Percentiles rank a stretch among this genome's conserved stretches.
Evolutionary conservation across 441 rosid species (phyloP).

Genomic region (Biscutella auriculata): DNA sequence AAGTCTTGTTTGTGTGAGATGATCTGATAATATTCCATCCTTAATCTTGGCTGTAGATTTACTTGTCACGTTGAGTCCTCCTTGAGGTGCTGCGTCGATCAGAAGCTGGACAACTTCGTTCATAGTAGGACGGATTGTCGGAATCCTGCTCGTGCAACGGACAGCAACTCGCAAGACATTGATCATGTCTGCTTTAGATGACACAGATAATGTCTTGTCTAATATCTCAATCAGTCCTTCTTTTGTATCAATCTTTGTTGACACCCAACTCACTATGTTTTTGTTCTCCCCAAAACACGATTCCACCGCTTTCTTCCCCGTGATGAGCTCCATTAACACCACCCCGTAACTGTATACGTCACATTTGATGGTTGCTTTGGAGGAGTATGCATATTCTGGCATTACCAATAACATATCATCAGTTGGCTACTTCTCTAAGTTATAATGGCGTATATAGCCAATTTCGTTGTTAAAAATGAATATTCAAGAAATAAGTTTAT

Average conservation of each 20-base stretch:
- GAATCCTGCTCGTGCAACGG: conserved; percentile 52
- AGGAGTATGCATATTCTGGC: conserved; percentile 80
- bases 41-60: conserved; percentile 42
- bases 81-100: conserved; percentile 55
- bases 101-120: conserved; percentile 76
- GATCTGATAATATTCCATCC: conserved; percentile 26
- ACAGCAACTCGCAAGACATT: conserved; percentile 65
- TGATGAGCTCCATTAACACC: conserved; percentile 77
- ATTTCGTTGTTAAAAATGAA: background rate
- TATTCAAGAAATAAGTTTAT: background rate
- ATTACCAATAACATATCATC: background rate
- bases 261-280: conserved; percentile 71
- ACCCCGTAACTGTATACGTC: conserved; percentile 94
- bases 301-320: conserved; percentile 76
- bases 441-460: background rate
- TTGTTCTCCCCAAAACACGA: conserved; percentile 71
- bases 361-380: conserved; percentile 79
- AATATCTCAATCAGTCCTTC: conserved; percentile 67
- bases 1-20: conserved; percentile 26
- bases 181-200: conserved; percentile 61
- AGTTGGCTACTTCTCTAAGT: background rate
- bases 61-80: conserved; percentile 24
- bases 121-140: conserved; percentile 76
- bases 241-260: conserved; percentile 57
- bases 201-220: conserved; percentile 57